phyloP scores from a whole-genome alignment of 371 early-diverging fungal species.

The Mycotypha africana region DNA sequence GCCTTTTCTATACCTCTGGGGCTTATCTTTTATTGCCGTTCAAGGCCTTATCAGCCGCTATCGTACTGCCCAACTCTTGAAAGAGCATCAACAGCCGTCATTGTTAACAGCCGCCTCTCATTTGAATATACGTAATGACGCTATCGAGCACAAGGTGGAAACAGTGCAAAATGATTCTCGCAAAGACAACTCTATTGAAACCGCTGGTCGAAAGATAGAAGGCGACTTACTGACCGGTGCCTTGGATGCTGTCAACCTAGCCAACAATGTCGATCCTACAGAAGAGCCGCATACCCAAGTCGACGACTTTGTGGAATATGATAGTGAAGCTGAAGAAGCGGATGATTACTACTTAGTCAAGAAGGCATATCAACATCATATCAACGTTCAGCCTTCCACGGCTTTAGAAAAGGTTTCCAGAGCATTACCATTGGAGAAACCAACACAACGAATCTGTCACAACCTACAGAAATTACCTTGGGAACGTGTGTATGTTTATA shows the following conservation, averaged over 20 bases:
- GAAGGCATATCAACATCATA: too few species aligned
- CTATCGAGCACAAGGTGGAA: too few species aligned
- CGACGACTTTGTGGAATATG: too few species aligned
- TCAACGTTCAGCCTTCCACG: slow-evolving; percentile 6
- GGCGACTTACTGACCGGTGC: slow-evolving; percentile 11
- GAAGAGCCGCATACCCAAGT: too few species aligned
- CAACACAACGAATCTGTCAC: slow-evolving; percentile 15
- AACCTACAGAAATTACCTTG: slow-evolving; percentile 42
- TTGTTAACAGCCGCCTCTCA: too few species aligned
- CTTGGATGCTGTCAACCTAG: slow-evolving; percentile 13
- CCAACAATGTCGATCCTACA: too few species aligned
- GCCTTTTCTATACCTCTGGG: slow-evolving; percentile 13
- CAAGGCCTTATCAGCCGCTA: slow-evolving; percentile 28
- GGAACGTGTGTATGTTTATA: slow-evolving; percentile 42
- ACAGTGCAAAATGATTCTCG: neutral
- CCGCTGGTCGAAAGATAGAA: slow-evolving; percentile 1
- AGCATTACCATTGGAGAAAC: slow-evolving; percentile 5
- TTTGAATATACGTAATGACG: too few species aligned
- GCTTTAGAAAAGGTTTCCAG: slow-evolving; percentile 1
- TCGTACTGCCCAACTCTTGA: slow-evolving; percentile 18
- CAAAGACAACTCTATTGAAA: neutral
- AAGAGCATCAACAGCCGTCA: neutral
- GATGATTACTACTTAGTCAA: too few species aligned
- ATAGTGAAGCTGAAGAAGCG: neutral
- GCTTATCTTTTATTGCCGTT: slow-evolving; percentile 9